Base-by-base conservation (phyloP, 371 early-diverging fungal genomes). In the Amoeboradix gromovi region DNA sequence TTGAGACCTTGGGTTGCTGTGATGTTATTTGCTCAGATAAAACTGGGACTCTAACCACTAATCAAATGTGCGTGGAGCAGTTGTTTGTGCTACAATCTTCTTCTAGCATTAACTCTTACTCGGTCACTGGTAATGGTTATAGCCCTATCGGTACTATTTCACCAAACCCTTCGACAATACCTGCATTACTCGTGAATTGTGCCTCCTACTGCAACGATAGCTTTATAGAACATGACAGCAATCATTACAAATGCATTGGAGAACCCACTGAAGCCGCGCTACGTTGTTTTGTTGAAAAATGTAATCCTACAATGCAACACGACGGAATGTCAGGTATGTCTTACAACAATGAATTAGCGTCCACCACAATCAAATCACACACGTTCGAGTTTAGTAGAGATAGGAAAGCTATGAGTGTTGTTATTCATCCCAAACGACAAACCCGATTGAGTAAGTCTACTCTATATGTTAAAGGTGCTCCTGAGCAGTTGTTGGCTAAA, bases 241-340 rank as follows among this genome's bases (percentile, higher is more conserved):
- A 82, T 67, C 30, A 67, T 0, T 87, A 85, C 76, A 71, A 73
- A 32, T 84, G 84, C 73, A 82, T 92, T 70, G 96, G 96, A 70
- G 96, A 96, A 81, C 95, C 96, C n/a, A 95, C 96, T 29, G 96
- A 95, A 78, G 96, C 94, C n/a, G 94, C 96, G 22, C 82, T 95
- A 68, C 85, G 86, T 72, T 87, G 89, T 28, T 81, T 94, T 30
- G 92, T 87, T 29, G 96, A 95, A 76, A 93, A 93, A 48, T 48
- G 48, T 48, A 48, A 48, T 48, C 48, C 48, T 12, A 48, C 22
- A 12, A 5, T 12, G 22, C 12, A 48, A 48, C 48, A 48, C 22
- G 5, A 5, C 22, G n/a, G n/a, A n/a, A n/a, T n/a, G n/a, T 12
- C 5, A 12, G 48, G 48, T 48, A 48, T 48, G 48, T 12, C 48